Base-by-base conservation (phyloP, 371 early-diverging fungal genomes). In the Actinomortierella wolfii region DNA sequence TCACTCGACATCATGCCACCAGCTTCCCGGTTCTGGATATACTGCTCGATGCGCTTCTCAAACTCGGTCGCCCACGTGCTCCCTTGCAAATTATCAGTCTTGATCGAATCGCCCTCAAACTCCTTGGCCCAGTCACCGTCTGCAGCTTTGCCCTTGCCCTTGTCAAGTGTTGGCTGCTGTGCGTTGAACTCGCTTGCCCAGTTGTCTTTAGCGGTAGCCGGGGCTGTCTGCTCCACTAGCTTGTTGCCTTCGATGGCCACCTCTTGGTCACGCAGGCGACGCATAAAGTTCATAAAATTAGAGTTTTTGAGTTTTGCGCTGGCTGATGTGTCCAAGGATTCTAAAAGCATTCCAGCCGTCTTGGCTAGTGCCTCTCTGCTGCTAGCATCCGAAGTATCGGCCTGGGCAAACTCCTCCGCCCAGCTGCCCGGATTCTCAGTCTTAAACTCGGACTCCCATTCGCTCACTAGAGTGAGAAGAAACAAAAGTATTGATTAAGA, bases 251-350 rank as follows among this genome's bases (percentile, higher is more conserved):
- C 92, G 52, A 97, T 90, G 2, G 85, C 83, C 0, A 93, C 84
- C 75, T 96, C 89, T 26, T 89, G 85, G 73, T 98, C 94, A n/a
- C 94, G 85, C 48, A 98, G 77, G 56, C 92, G 84, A 45, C 92
- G 83, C 95, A 98, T 96, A 67, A 97, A 83, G 20, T 83, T 82
- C 82, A 97, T 76, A 64, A 98, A 98, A 46, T 91, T 87, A 4
- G 95, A 96, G 50, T 90, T 83, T 65, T 91, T 90, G 67, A 98
- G 94, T 73, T 97, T 97, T 20, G 96, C 94, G 51, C 95, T 95
- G 51, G 81, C 75, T 4, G 90, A 81, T 14, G 73, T 76, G 49
- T 87, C 83, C 6, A 97, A 90, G 7, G 91, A 84, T 47, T 92
- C 89, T 11, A 97, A 65, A 14, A 96, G 79, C 68, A 89, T 79